These are phyloP conservation scores for Heliamphora pulchella DNA, from an alignment of 179 eudicot genomes.

Conservation along the genomic window DNA sequence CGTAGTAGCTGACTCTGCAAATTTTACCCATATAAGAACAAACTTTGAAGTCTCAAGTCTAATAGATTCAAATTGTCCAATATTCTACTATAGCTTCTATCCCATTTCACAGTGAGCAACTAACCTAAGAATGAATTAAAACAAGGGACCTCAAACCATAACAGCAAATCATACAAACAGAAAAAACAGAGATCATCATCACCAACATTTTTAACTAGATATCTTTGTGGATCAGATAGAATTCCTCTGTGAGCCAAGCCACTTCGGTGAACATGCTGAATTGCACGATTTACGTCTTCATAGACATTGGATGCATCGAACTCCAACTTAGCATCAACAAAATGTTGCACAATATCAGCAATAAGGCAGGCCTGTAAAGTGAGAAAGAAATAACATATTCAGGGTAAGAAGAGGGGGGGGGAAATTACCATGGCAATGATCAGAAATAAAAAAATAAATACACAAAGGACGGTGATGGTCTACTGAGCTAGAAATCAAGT, in stretches of 20 bases:
- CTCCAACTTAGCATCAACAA: conserved; percentile 91
- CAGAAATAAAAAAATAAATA: not conserved
- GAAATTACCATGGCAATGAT: not conserved
- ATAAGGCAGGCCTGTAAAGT: conserved; percentile 84
- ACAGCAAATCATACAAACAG: not conserved
- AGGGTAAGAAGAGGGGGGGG: not conserved
- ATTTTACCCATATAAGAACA: conserved; percentile 16
- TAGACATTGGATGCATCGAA: conserved; percentile 91
- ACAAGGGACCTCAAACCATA: conserved; percentile 1
- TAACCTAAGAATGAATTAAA: conserved; percentile 11
- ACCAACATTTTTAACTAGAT: conserved; percentile 93
- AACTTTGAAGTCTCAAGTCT: conserved; percentile 7
- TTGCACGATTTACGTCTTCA: conserved; percentile 84
- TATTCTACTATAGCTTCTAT: not conserved
- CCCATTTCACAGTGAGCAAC: not conserved
- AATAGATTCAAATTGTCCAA: not conserved
- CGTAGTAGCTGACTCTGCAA: conserved; percentile 59
- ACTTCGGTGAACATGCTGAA: conserved; percentile 91
- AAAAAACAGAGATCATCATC: not conserved
- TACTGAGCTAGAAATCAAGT: not conserved
- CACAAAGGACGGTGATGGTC: not conserved
- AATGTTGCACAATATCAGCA: conserved; percentile 96
- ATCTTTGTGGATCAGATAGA: conserved; percentile 78
- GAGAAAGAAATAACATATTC: conserved; percentile 12
- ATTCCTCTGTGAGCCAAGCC: conserved; percentile 85